phyloP scores from a whole-genome alignment of 345 rosid genomes.

The Triadica sebifera region DNA sequence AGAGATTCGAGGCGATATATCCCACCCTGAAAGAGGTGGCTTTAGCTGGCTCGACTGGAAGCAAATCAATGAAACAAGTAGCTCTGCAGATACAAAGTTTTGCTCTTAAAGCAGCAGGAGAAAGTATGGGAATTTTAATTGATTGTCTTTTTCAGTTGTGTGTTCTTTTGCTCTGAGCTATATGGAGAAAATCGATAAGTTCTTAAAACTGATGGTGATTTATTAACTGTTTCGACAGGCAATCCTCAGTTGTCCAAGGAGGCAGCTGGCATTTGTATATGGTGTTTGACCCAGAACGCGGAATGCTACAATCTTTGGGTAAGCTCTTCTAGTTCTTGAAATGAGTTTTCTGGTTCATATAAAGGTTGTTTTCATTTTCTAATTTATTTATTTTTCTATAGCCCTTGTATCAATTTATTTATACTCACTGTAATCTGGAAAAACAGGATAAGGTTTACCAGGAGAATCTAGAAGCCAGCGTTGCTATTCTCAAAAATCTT shows the following conservation, averaged over 20 bases:
- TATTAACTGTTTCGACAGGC: constrained; percentile 30
- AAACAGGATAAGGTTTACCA: constrained; percentile 58
- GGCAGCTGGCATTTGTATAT: constrained; percentile 54
- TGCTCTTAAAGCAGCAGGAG: constrained; percentile 59
- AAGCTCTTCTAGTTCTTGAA: constrained; percentile 25
- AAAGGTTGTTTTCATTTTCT: neutral
- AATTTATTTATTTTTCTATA: neutral
- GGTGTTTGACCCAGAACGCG: constrained; percentile 56
- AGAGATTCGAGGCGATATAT: constrained; percentile 65
- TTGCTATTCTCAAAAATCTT: constrained; percentile 50
- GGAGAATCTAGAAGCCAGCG: constrained; percentile 57
- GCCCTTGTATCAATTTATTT: too few relatives aligned
- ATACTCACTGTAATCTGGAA: constrained; percentile 6
- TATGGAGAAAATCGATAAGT: too few relatives aligned
- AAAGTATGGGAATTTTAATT: constrained; percentile 40
- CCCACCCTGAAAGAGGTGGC: constrained; percentile 65
- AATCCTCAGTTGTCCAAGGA: constrained; percentile 59
- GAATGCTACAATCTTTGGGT: constrained; percentile 88
- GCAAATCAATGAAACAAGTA: constrained; percentile 78
- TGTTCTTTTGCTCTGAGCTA: too few relatives aligned
- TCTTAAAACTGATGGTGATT: constrained; percentile 12
- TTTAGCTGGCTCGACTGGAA: constrained; percentile 64
- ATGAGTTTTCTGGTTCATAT: constrained; percentile 8
- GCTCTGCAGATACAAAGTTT: constrained; percentile 56
- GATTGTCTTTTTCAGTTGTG: neutral